Evolutionary conservation across 2,329 filamentous ascomycete species (phyloP).

Genomic region (Cylindrodendrum hubeiense): DNA sequence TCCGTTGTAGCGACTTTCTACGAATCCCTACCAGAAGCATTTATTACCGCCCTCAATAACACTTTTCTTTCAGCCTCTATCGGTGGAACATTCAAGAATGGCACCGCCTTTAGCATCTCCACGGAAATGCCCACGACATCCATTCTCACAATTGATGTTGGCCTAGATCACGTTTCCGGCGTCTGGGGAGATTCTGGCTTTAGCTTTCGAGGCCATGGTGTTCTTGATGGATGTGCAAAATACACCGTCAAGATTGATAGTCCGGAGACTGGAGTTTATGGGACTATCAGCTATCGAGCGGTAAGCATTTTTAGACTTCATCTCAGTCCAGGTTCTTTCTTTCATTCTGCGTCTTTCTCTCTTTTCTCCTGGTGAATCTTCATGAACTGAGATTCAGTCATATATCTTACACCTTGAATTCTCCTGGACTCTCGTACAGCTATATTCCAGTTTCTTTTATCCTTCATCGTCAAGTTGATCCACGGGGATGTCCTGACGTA

Average conservation of each 20-base stretch:
- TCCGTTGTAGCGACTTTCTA: slow-evolving; percentile 1
- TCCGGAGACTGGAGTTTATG: not conserved
- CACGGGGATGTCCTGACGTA: no score
- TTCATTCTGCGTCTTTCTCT: no score
- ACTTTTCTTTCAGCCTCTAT: not conserved
- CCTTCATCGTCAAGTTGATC: no score
- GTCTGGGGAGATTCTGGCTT: not conserved
- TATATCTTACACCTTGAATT: no score
- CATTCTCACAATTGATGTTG: no score
- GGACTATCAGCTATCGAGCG: not conserved
- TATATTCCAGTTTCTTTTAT: no score
- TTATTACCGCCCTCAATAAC: not conserved
- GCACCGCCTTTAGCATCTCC: not conserved
- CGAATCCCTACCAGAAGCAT: not conserved
- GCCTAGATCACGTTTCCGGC: no score
- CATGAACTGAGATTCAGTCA: no score
- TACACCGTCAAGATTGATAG: not conserved
- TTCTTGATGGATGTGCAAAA: not conserved
- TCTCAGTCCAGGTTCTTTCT: no score
- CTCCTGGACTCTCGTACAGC: no score
- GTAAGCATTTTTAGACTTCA: no score
- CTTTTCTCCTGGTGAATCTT: no score
- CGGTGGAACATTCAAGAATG: not conserved
- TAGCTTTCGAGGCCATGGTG: not conserved
- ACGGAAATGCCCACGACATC: not conserved